Base-by-base conservation (phyloP, 768 basidiomycete species). In the Naganishia onofrii region DNA sequence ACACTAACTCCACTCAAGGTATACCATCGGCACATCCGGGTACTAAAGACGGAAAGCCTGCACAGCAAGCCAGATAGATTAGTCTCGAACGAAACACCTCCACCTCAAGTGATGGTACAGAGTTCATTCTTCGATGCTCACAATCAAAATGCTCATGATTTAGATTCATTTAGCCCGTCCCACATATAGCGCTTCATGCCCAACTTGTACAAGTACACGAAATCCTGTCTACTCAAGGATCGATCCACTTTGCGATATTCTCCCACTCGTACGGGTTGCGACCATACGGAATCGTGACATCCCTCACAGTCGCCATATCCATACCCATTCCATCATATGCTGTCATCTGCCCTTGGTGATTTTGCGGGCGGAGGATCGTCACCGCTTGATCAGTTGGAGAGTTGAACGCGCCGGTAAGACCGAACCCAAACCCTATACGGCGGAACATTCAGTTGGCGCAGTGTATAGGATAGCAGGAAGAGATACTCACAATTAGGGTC, bases 391-490 rank as follows among this genome's bases (percentile, higher is more conserved):
- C 68, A 12, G 55, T 58, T 13, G 68, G 68, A 26, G 68, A 69
- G 67, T 73, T 65, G 66, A 73, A 70, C 7, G 69, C 67, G n/a
- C 72, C 72, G 32, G 72, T 71, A 55, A 73, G 67, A 48, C 72
- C 70, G 53, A 73, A 58, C 5, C 72, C 72, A 34, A 71, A 51
- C 54, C 71, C 72, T 73, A 51, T 29, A 58, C 31, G n/a, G 54
- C 26, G 28, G 3, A 12, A 12, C 12, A 4, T 54, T 54, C 3
- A 31, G 29, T 17, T 31, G 29, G n/a, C 12, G 57, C 2, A 29
- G 5, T 42, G 12, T 38, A 48, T 7, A 26, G 46, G 42, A 15
- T 31, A 29, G 19, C n/a, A n/a, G 31, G 58, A 36, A 6, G 32
- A 26, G 31, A 29, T 32, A 36, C 66, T 53, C 29, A 36, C 44